Percentiles rank a stretch among this genome's conserved stretches.
These are phyloP conservation scores for Eutrema salsugineum DNA, from an alignment of 441 rosid genomes.

Conservation along the genomic window DNA sequence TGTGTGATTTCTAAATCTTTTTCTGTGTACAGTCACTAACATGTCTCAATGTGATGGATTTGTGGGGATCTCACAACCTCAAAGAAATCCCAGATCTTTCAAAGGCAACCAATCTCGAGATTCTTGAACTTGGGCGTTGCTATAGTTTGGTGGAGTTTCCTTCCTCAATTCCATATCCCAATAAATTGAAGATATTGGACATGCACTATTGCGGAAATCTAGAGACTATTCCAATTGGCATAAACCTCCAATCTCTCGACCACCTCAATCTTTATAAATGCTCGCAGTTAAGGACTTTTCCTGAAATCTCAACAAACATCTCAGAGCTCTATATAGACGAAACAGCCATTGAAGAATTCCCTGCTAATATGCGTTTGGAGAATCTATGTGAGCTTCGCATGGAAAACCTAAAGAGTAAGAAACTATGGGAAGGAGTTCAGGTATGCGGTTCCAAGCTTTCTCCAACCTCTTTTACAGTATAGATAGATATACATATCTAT, in stretches of 20 bases:
- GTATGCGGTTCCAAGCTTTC: not conserved
- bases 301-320: not conserved
- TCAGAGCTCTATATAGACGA: not conserved
- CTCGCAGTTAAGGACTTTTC: not conserved
- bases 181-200: not conserved
- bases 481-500: no score
- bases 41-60: constrained; percentile 13
- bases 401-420: not conserved
- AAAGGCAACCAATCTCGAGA: no score
- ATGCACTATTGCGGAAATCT: constrained; percentile 4
- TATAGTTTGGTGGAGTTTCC: not conserved
- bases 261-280: not conserved
- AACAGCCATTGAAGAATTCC: not conserved
- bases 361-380: not conserved
- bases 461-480: no score
- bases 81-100: no score
- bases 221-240: not conserved
- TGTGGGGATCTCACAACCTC: not conserved
- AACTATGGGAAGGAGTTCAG: not conserved
- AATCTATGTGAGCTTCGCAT: not conserved
- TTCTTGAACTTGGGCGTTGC: no score
- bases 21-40: not conserved
- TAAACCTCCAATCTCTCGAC: not conserved
- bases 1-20: not conserved
- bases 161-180: not conserved